Conservation (phyloP, 202 grass and related monocot species). For the Zoysia matrella region DNA sequence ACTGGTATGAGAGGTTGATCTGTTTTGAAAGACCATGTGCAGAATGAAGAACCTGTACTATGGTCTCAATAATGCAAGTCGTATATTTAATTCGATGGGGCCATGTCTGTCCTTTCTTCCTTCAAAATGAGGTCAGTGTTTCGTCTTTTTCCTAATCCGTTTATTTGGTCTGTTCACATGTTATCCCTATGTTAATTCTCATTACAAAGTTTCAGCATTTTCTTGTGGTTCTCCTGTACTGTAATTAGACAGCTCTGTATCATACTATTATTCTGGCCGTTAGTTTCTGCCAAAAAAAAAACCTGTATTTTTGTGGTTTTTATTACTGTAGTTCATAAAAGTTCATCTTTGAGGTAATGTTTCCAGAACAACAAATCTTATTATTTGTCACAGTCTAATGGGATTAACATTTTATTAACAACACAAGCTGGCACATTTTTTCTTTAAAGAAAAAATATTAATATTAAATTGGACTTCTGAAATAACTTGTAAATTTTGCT, state of each 20-base stretch:
- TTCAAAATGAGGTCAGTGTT: slow-evolving; percentile 60
- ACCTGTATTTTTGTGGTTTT: neutral
- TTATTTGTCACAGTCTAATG: neutral
- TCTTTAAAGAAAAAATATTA: neutral
- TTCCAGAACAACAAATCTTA: neutral
- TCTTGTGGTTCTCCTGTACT: slow-evolving; percentile 5
- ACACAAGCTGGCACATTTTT: neutral
- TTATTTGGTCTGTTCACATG: slow-evolving; percentile 44
- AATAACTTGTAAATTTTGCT: neutral
- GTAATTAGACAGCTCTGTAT: neutral
- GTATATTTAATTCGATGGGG: slow-evolving; percentile 72
- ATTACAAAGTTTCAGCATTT: slow-evolving; percentile 12
- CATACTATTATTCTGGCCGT: slow-evolving; percentile 1
- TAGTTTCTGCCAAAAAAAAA: slow-evolving; percentile 31
- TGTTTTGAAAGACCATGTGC: slow-evolving; percentile 60
- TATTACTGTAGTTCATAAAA: neutral
- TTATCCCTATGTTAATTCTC: slow-evolving; percentile 25
- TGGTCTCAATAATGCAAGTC: slow-evolving; percentile 61
- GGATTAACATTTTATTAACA: slow-evolving; percentile 13
- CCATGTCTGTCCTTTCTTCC: slow-evolving; percentile 55
- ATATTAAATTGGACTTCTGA: slow-evolving; percentile 1
- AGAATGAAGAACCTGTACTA: slow-evolving; percentile 55
- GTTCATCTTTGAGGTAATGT: slow-evolving; percentile 6
- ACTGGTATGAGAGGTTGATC: slow-evolving; percentile 55
- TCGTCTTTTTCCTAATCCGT: slow-evolving; percentile 42